Conservation (phyloP, 768 basidiomycete genomes). For the Tephrocybe sp. region DNA sequence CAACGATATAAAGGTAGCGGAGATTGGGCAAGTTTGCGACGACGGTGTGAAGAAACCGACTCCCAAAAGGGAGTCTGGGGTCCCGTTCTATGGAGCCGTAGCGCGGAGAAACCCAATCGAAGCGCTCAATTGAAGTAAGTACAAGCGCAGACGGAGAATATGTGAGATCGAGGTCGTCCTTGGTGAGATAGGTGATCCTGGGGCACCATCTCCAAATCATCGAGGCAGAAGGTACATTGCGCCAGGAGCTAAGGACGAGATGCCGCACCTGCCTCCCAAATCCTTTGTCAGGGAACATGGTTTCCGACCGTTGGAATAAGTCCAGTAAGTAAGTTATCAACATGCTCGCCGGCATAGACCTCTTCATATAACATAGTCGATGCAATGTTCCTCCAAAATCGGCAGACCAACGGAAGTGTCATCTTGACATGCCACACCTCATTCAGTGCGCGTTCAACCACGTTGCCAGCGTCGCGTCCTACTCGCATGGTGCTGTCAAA, state of each 20-base stretch:
- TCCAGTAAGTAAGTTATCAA: not conserved
- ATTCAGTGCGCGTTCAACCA: not conserved
- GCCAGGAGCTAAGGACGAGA: conserved; percentile 5
- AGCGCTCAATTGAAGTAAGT: conserved; percentile 9
- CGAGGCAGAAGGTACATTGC: conserved; percentile 1
- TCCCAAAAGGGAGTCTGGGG: not conserved
- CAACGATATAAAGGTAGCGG: conserved; percentile 14
- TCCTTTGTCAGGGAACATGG: not conserved
- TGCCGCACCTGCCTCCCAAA: conserved; percentile 11
- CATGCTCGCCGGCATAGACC: conserved; percentile 6
- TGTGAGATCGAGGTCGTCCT: conserved; percentile 14
- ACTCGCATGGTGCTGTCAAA: conserved; percentile 2
- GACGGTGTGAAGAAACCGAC: conserved; percentile 9
- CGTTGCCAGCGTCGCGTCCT: not conserved
- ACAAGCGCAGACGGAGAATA: not conserved
- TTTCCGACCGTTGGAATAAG: conserved; percentile 7
- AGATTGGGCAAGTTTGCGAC: conserved; percentile 5
- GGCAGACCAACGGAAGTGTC: conserved; percentile 12
- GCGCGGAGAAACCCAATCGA: conserved; percentile 10
- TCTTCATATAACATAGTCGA: conserved; percentile 10
- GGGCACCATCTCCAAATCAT: conserved; percentile 11
- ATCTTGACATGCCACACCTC: conserved; percentile 7
- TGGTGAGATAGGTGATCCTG: conserved; percentile 10
- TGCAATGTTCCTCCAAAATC: conserved; percentile 9
- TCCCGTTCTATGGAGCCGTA: not conserved